Conservation (phyloP, 345 rosid genomes). For the Lagerstroemia speciosa region DNA sequence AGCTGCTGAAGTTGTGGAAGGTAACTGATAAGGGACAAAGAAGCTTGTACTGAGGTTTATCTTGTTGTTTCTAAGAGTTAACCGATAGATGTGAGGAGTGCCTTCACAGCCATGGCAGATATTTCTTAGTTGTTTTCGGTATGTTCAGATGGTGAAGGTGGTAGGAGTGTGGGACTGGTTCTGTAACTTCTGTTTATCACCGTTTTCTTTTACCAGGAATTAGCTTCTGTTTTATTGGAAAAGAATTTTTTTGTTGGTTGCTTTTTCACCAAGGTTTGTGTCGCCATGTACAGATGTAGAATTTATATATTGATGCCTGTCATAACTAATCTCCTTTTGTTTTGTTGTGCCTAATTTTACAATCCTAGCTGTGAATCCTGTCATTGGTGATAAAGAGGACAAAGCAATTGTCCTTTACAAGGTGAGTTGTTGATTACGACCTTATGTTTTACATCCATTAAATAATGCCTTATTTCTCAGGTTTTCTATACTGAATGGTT, state of each 20-base stretch:
- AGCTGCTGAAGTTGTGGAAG: slow-evolving; percentile 45
- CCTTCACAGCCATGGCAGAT: neutral
- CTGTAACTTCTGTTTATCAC: neutral
- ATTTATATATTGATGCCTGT: neutral
- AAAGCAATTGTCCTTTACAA: slow-evolving; percentile 86
- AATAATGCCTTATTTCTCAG: neutral
- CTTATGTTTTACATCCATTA: slow-evolving; percentile 7
- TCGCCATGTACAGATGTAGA: neutral
- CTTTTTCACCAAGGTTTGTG: neutral
- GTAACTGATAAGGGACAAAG: slow-evolving; percentile 25
- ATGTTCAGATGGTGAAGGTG: neutral
- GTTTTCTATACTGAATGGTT: slow-evolving; percentile 6
- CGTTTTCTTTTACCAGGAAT: neutral
- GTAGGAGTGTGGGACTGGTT: neutral
- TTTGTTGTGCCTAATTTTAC: neutral
- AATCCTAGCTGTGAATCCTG: slow-evolving; percentile 38
- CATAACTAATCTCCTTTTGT: neutral
- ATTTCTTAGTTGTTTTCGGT: neutral
- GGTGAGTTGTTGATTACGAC: slow-evolving; percentile 27
- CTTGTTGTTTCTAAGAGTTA: neutral
- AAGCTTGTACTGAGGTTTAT: slow-evolving; percentile 1
- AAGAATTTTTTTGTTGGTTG: neutral
- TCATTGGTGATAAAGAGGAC: slow-evolving; percentile 46
- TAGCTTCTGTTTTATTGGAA: neutral
- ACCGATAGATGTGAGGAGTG: neutral